Conservation (phyloP, 2,329 filamentous ascomycete species). For the Ophiostoma ulmi region DNA sequence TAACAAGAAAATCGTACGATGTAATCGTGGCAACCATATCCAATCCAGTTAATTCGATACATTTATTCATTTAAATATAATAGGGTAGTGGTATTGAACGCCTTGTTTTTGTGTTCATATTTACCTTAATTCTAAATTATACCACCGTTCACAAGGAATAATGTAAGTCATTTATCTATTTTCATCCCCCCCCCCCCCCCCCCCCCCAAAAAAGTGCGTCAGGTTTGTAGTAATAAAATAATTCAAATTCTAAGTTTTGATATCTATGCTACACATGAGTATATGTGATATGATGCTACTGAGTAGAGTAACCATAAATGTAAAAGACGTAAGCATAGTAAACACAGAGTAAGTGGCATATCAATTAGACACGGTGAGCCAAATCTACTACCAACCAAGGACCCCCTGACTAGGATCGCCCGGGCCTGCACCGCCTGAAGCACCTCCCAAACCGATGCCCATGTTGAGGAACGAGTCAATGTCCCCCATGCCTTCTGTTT, state of each 20-base stretch:
- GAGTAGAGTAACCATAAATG: not conserved
- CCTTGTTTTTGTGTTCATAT: too few species aligned
- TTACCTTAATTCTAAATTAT: too few species aligned
- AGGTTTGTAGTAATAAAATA: too few species aligned
- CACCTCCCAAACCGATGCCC: constrained; percentile 33
- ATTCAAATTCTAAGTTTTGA: not conserved
- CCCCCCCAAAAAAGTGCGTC: too few species aligned
- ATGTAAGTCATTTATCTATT: too few species aligned
- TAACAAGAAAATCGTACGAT: too few species aligned
- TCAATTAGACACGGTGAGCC: not conserved
- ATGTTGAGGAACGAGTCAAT: constrained; percentile 56
- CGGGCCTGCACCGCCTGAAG: not conserved
- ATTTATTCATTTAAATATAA: too few species aligned
- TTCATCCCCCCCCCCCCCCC: too few species aligned
- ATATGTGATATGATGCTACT: not conserved
- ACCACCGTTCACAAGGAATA: too few species aligned
- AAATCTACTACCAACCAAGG: constrained; percentile 4
- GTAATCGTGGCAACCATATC: too few species aligned
- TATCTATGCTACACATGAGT: not conserved
- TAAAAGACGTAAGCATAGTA: not conserved
- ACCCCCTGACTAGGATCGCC: not conserved
- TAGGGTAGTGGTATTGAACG: too few species aligned
- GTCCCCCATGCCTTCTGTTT: constrained; percentile 60
- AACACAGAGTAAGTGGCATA: not conserved
- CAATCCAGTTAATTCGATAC: too few species aligned